Base-by-base conservation (phyloP, 164 flowering plant genomes). In the Pachysandra terminalis region DNA sequence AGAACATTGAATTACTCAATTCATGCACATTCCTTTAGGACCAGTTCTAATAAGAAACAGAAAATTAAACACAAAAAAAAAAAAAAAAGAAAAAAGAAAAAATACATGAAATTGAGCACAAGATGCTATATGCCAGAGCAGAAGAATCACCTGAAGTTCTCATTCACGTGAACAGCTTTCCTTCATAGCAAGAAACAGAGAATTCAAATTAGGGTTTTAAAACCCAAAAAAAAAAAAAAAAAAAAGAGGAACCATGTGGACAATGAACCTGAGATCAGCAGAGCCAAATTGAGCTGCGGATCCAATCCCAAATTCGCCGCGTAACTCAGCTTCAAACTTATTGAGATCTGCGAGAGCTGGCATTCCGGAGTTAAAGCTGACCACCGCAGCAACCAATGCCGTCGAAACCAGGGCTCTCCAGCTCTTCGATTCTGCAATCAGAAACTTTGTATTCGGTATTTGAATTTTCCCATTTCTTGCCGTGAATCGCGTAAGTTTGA, bases 251-350 rank as follows among this genome's bases (percentile, higher is more conserved):
- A 7, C 56, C 2, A 54, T 53, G 26, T 63, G 32, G 45, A 25
- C 51, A 61, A 19, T 40, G 32, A 6, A 90, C 97, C 70, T 92
- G 73, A 95, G 88, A 71, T 95, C 97, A 5, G 97, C 97, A 56
- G 94, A 89, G 59, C 96, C 99, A 53, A 78, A 95, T 74, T 92
- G 97, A 26, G 97, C 97, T 0, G 99, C 99, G 0, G 97, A 95
- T 22, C 99, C 99, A 15, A 92, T 95, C 26, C 97, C 97, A 27
- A 95, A 95, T 71, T 95, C 99, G 19, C 97, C 99, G 0, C 97
- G 83, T 6, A 71, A 75, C 0, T 85, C 94, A 0, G 97, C 99
- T 73, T 95, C 97, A 66, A 57, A 95, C 73, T 90, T 95, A 65
- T 95, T 95, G n/a, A 91, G 84, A 49, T 91, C 98, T 57, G 97